Percentiles rank a stretch among this genome's conserved stretches.
phyloP scores from a whole-genome alignment of 1,139 yeast species.

The Pichia sp. region DNA sequence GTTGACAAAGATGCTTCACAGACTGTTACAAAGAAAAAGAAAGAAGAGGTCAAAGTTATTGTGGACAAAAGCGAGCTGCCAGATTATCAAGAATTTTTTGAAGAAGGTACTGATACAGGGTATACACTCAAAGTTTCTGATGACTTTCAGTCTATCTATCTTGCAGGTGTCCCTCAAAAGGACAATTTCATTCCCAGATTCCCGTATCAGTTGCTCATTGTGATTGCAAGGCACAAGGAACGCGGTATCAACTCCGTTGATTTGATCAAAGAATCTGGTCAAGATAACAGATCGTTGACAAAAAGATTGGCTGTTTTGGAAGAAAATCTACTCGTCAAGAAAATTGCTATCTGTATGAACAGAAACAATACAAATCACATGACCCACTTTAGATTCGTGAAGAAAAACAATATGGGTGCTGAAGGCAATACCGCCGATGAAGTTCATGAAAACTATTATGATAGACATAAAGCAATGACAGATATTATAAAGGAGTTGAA shows the following conservation, averaged over 20 bases:
- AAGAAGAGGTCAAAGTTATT: neutral
- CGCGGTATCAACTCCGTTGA: slow-evolving; percentile 54
- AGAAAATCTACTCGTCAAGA: slow-evolving; percentile 40
- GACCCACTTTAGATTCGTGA: slow-evolving; percentile 19
- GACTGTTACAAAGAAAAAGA: too few relatives aligned
- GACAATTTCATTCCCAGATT: slow-evolving; percentile 35
- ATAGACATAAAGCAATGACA: slow-evolving; percentile 23
- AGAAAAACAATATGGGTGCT: slow-evolving; percentile 1
- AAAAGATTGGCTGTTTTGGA: slow-evolving; percentile 51
- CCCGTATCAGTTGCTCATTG: slow-evolving; percentile 37
- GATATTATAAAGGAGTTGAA: slow-evolving; percentile 47
- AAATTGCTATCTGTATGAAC: slow-evolving; percentile 23
- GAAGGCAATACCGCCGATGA: neutral
- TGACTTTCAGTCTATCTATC: slow-evolving; percentile 32
- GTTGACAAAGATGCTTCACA: neutral
- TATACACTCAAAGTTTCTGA: slow-evolving; percentile 29
- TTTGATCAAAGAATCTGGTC: slow-evolving; percentile 48
- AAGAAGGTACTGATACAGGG: neutral
- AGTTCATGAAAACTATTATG: slow-evolving; percentile 7
- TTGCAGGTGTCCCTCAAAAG: slow-evolving; percentile 35
- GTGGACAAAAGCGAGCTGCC: neutral
- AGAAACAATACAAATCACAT: slow-evolving; percentile 18
- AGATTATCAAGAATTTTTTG: neutral
- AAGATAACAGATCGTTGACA: slow-evolving; percentile 67
- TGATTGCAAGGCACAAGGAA: slow-evolving; percentile 47